These are phyloP conservation scores for Candida gigantensis DNA, from an alignment of 1,139 yeast species.

Conservation along the genomic window DNA sequence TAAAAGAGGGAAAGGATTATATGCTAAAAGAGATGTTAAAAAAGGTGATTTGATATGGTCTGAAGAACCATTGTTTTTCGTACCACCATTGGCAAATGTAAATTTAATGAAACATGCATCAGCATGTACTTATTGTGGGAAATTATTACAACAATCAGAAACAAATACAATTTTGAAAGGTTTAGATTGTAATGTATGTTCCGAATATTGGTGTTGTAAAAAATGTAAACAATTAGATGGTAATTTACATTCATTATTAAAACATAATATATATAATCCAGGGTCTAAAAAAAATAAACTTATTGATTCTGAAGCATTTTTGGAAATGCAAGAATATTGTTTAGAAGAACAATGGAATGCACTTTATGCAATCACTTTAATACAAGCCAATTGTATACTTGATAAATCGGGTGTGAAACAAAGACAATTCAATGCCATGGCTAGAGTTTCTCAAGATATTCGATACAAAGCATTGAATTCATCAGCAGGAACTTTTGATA, in stretches of 20 bases:
- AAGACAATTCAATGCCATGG: conserved; percentile 60
- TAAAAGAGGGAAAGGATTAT: conserved; percentile 52
- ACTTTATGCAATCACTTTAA: conserved; percentile 62
- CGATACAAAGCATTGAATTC: conserved; percentile 63
- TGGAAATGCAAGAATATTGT: conserved; percentile 60
- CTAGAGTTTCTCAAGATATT: conserved; percentile 66
- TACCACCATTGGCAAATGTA: conserved; percentile 72
- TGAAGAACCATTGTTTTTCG: conserved; percentile 61
- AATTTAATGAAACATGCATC: conserved; percentile 63
- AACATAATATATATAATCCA: conserved; percentile 48
- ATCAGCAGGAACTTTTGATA: conserved; percentile 58
- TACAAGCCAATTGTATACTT: conserved; percentile 49
- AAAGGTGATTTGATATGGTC: conserved; percentile 60
- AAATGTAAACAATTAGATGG: conserved; percentile 58
- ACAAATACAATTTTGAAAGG: conserved; percentile 46
- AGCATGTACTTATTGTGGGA: conserved; percentile 82
- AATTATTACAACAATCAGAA: conserved; percentile 43
- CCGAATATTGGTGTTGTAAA: conserved; percentile 71
- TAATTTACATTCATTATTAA: conserved; percentile 55
- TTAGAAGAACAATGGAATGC: conserved; percentile 69
- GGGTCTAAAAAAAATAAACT: conserved; percentile 24
- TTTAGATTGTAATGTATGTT: conserved; percentile 68
- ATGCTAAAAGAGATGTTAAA: conserved; percentile 43
- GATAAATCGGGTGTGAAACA: conserved; percentile 46
- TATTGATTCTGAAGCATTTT: conserved; percentile 53